Base-by-base conservation (phyloP, 2,329 filamentous ascomycete genomes). In the Celoporthe dispersa region DNA sequence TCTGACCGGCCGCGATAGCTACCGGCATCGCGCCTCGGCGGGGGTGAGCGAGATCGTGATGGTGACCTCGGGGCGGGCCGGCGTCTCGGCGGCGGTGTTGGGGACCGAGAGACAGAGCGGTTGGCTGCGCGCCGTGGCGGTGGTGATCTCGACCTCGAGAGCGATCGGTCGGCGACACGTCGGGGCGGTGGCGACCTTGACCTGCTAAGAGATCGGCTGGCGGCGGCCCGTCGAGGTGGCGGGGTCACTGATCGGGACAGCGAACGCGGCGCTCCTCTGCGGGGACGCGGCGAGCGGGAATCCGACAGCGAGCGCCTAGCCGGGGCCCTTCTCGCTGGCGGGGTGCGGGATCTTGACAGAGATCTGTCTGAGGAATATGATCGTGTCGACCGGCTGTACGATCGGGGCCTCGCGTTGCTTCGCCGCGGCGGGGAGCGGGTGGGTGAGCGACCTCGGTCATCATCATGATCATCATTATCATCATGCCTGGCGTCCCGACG, bases 321-420 rank as follows among this genome's bases (percentile, higher is more conserved):
- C 19, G 67, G 33, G 1, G 66, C 68, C 4, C 68, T 57, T 41
- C 68, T 64, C 3, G 71, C 68, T 16, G 70, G 70, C 9, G 71
- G 69, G 2, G 71, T 69, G 39, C 66, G 71, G 3, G 71, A 64
- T 28, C 60, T 22, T 22, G 69, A 70, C 35, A 65, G n/a, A 6
- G 69, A 71, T 22, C 71, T 35, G 4, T 67, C 69, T 28, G 71
- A 69, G 22, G 71, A 72, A 62, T 63, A 71, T 0, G 69, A 72
- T 8, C 71, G 69, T 25, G 66, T 67, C 2, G 71, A 72, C 31
- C 63, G 71, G 33, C 71, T 72, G 69, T 33, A 66, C 9, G 69
- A 71, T 16, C 71, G 68, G 51, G 41, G 66, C 37, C 67, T 68
- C 7, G 66, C 68, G 14, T 61, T 37, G 19, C 53, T 48, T 16